These are phyloP conservation scores for Quercus tomentella DNA, from an alignment of 331 rosid genomes.

Conservation along the genomic window DNA sequence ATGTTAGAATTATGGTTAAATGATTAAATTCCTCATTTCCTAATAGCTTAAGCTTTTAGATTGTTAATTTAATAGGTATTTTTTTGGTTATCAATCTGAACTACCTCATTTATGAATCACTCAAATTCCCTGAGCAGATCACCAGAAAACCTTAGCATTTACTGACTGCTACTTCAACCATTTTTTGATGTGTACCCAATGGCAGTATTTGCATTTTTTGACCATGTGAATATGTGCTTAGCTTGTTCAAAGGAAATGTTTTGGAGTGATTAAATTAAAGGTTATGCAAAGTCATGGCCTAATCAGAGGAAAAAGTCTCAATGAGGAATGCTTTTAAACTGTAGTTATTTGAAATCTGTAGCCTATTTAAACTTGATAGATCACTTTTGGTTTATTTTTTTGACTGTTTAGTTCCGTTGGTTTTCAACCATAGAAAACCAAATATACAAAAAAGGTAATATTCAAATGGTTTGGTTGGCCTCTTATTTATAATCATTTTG, in stretches of 20 bases:
- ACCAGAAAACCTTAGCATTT: neutral
- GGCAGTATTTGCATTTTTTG: neutral
- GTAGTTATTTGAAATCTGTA: neutral
- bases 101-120: neutral
- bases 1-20: too few species aligned
- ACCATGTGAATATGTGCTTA: neutral
- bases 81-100: neutral
- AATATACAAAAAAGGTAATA: neutral
- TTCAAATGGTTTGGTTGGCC: neutral
- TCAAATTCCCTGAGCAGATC: neutral
- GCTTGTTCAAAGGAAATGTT: neutral
- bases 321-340: neutral
- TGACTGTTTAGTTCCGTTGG: neutral
- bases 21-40: too few species aligned
- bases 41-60: too few species aligned
- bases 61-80: too few species aligned
- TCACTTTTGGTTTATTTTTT: neutral
- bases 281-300: neutral
- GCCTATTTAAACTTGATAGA: neutral
- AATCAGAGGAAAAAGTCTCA: neutral
- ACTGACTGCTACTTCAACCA: neutral
- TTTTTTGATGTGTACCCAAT: neutral
- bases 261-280: neutral
- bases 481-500: neutral
- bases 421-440: neutral